Evolutionary conservation across 1,139 yeast species (phyloP).

Genomic region (Sporopachydermia cereana): DNA sequence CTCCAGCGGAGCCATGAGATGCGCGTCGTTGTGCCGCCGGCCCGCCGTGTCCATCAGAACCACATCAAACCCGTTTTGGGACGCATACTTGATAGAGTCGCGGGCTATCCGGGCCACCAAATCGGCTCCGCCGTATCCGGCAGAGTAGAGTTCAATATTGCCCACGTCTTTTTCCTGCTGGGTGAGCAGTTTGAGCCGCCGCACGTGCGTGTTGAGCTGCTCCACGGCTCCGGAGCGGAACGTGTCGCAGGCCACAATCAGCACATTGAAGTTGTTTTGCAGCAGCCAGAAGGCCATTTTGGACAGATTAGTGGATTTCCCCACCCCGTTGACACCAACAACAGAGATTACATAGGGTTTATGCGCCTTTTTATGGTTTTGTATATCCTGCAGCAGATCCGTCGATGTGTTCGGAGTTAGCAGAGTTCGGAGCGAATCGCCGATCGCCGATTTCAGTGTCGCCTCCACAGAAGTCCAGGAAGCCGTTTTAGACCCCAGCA

Average conservation of each 20-base stretch:
- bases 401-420: conserved; percentile 89
- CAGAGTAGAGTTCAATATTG: conserved; percentile 73
- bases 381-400: conserved; percentile 76
- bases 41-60: conserved; percentile 97
- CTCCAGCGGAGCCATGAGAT: conserved; percentile 90
- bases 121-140: conserved; percentile 95
- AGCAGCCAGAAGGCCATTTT: conserved; percentile 91
- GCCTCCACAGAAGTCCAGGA: conserved; percentile 52
- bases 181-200: conserved; percentile 57
- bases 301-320: conserved; percentile 90
- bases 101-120: conserved; percentile 90
- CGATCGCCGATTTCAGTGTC: conserved; percentile 54
- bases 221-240: conserved; percentile 98
- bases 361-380: conserved; percentile 26
- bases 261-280: conserved; percentile 76
- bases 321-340: conserved; percentile 97
- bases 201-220: conserved; percentile 88
- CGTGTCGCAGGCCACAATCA: conserved; percentile 96
- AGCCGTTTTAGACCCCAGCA: conserved; percentile 55
- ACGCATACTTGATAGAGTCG: conserved; percentile 75
- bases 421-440: conserved; percentile 67
- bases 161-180: conserved; percentile 36
- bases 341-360: conserved; percentile 89
- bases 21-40: conserved; percentile 89
- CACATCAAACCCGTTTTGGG: conserved; percentile 58